Evolutionary conservation across 768 basidiomycete species (phyloP).

Genomic region (Mycena maculata): DNA sequence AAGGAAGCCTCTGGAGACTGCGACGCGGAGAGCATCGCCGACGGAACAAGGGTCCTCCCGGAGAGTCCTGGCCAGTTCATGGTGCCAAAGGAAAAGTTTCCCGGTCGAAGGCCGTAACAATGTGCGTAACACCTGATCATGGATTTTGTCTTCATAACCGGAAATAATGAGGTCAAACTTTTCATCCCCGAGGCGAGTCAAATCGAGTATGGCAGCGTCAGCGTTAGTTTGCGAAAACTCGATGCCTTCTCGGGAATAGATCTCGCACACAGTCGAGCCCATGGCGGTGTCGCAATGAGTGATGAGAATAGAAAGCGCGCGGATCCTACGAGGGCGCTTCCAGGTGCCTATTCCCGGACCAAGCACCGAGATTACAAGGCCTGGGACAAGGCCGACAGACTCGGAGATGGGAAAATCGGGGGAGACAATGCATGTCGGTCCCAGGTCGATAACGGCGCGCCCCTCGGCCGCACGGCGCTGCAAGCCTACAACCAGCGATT

Average conservation of each 20-base stretch:
- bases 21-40: neutral
- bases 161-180: constrained; percentile 5
- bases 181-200: neutral
- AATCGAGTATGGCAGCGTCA: neutral
- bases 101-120: neutral
- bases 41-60: constrained; percentile 3
- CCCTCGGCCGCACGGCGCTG: neutral
- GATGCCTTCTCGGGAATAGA: neutral
- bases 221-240: neutral
- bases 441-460: neutral
- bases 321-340: neutral
- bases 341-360: neutral
- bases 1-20: neutral
- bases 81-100: constrained; percentile 9
- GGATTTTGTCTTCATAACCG: neutral
- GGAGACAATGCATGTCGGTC: neutral
- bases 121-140: neutral
- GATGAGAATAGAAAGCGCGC: neutral
- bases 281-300: constrained; percentile 21
- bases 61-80: neutral
- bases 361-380: neutral
- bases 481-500: neutral
- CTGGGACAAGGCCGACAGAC: neutral
- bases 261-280: neutral
- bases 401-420: neutral